Base-by-base conservation (phyloP, 1,139 yeast species). In the Spencermartinsiella ligniputridi region DNA sequence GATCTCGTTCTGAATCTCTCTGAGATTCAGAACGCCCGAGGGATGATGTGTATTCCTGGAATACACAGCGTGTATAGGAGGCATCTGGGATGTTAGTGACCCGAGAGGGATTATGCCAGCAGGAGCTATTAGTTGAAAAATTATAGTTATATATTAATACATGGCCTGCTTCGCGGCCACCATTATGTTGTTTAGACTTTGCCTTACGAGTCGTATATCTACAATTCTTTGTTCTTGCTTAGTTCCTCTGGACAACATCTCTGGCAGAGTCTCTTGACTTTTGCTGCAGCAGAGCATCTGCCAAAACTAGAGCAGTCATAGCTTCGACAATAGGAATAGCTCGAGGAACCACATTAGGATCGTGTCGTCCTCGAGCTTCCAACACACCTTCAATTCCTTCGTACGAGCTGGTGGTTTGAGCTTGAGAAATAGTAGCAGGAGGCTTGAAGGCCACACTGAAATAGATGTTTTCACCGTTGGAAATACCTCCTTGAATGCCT, bases 251-350 rank as follows among this genome's bases (percentile, higher is more conserved):
- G n/a, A 22, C 25, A 22, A 22, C 11, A 6, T 22, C 9, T 15
- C 32, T 54, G 42, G 78, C 66, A 38, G 71, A 71, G 54, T 84
- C 89, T 68, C 98, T 81, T 32, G 96, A 73, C 67, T 86, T 83
- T 69, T 92, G 98, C 41, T 90, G 76, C 69, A 92, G 69, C 47
- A 83, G 70, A 51, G 87, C 82, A 66, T 92, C 98, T 42, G 90
- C 92, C 54, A 92, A 69, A 2, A 88, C 97, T 55, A 94, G 74
- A 6, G 97, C 95, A 45, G 97, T 79, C 98, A 92, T 92, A 37
- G 98, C 88, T 70, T 92, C 98, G 37, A 92, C 97, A 61, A 92
- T 92, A 42, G 98, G 98, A 47, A 92, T 90, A 24, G 98, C 98
- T 68, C 98, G 81, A 52, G 98, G 98, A 12, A 95, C 95, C 45